Evolutionary conservation across 176 grass and related monocot species (phyloP).

Genomic region (Bolboschoenus planiculmis): DNA sequence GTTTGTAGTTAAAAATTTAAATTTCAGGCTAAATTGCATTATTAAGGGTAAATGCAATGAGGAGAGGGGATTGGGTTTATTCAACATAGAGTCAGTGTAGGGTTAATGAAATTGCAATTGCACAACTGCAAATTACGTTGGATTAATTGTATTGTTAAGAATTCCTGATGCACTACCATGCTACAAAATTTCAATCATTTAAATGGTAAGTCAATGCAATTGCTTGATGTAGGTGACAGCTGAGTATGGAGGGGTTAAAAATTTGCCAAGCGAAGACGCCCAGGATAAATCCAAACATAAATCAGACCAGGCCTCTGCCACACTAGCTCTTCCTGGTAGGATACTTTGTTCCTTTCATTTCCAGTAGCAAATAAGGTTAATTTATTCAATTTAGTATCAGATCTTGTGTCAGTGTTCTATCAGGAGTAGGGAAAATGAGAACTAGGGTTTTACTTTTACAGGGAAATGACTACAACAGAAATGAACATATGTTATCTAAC

Average conservation of each 20-base stretch:
- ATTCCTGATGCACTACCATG: neutral
- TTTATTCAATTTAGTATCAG: neutral
- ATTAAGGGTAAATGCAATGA: neutral
- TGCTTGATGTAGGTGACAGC: slow-evolving; percentile 40
- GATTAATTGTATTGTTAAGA: neutral
- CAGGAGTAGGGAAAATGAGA: neutral
- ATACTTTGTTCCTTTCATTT: neutral
- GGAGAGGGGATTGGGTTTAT: neutral
- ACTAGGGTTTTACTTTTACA: neutral
- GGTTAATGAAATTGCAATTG: neutral
- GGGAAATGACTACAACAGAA: neutral
- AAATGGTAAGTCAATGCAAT: neutral
- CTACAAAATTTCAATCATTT: neutral
- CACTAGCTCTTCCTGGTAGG: slow-evolving; percentile 57
- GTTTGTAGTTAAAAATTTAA: neutral
- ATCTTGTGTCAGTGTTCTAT: neutral
- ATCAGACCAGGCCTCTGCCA: slow-evolving; percentile 21
- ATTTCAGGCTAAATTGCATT: neutral
- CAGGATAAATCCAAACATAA: slow-evolving; percentile 27
- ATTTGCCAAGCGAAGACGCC: slow-evolving; percentile 39
- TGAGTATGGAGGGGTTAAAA: slow-evolving; percentile 64
- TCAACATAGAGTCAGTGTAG: neutral
- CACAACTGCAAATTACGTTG: neutral
- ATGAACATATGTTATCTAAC: neutral
- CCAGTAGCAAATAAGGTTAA: neutral